Conservation (phyloP, 768 basidiomycete genomes). For the Pleurotus salmoneostramineus region DNA sequence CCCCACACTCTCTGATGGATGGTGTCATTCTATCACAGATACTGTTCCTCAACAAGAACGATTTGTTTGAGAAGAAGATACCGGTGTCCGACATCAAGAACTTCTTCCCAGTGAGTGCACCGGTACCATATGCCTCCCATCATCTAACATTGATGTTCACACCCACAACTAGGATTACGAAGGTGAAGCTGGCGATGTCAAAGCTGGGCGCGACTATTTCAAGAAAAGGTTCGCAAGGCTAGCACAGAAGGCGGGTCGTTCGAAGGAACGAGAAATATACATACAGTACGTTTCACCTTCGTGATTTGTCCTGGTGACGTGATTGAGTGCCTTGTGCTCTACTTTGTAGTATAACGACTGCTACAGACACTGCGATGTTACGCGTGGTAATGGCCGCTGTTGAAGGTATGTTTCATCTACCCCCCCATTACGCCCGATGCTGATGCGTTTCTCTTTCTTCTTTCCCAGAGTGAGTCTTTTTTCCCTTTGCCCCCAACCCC, state of each 20-base stretch:
- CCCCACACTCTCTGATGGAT: slow-evolving; percentile 3
- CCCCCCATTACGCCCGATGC: slow-evolving; percentile 4
- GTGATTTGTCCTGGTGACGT: background rate
- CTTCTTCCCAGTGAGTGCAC: slow-evolving; percentile 72
- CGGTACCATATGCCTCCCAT: background rate
- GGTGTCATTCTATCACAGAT: slow-evolving; percentile 44
- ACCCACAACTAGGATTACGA: slow-evolving; percentile 64
- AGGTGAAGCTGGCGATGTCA: slow-evolving; percentile 68
- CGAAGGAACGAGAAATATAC: slow-evolving; percentile 88
- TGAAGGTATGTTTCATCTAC: slow-evolving; percentile 62
- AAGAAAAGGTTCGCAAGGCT: slow-evolving; percentile 78
- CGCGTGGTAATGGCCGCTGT: slow-evolving; percentile 95
- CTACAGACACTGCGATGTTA: slow-evolving; percentile 85
- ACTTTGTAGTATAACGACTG: slow-evolving; percentile 70
- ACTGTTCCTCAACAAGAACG: slow-evolving; percentile 93
- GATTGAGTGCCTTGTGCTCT: background rate
- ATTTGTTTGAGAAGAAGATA: slow-evolving; percentile 87
- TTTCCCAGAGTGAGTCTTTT: slow-evolving; percentile 60
- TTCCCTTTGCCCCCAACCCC: slow-evolving; percentile 19
- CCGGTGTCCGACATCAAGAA: slow-evolving; percentile 77
- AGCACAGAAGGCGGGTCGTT: slow-evolving; percentile 80
- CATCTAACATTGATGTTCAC: slow-evolving; percentile 4
- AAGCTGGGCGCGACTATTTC: slow-evolving; percentile 87
- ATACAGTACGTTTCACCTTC: slow-evolving; percentile 66
- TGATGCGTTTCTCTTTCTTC: slow-evolving; percentile 13